phyloP scores from a whole-genome alignment of 108 stramenopile species.

The Pelagomonas calceolata region DNA sequence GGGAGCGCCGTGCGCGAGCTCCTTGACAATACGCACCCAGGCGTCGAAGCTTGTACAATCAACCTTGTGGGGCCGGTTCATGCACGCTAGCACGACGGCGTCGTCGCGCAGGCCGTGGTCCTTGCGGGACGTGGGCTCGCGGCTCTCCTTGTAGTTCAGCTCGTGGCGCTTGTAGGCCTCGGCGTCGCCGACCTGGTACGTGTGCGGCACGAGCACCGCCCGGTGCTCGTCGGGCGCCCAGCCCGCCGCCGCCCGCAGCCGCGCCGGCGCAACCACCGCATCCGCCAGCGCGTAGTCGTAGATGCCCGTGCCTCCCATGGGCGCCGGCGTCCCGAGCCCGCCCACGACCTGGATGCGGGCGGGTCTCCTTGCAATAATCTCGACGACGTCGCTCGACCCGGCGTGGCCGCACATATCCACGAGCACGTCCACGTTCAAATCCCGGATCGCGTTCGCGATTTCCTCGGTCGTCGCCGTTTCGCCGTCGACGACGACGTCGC shows the following conservation, averaged over 20 bases:
- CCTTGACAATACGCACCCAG: background rate
- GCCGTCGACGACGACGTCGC: background rate
- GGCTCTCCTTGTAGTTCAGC: background rate
- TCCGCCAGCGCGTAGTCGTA: background rate
- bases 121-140: background rate
- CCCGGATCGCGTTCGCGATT: background rate
- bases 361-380: background rate
- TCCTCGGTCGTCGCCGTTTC: background rate
- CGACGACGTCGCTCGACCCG: background rate
- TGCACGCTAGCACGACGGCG: background rate
- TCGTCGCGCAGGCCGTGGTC: background rate
- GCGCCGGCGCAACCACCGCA: background rate
- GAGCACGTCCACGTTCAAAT: background rate
- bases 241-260: background rate
- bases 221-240: background rate
- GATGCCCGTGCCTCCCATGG: background rate
- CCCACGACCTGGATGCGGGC: background rate
- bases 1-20: background rate
- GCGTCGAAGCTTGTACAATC: background rate
- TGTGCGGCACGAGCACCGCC: background rate
- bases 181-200: background rate
- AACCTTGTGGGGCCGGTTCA: background rate
- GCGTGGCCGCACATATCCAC: conserved; percentile 1
- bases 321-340: background rate
- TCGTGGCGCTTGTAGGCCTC: background rate